Evolutionary conservation across 2,329 filamentous ascomycete genomes (phyloP).

Genomic region (Botrytis aclada): DNA sequence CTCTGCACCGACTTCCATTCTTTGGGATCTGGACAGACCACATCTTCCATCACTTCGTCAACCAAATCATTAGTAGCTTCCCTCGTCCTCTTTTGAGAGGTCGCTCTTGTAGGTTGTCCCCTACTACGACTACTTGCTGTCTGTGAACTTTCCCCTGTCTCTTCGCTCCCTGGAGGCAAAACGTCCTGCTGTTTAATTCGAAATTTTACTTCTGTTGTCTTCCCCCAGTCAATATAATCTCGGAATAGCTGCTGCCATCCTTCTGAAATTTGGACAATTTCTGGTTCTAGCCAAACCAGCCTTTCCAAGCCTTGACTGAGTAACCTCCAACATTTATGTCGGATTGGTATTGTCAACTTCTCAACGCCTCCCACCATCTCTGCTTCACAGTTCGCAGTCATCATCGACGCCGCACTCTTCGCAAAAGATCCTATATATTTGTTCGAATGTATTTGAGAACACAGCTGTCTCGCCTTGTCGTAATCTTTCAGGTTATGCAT

Average conservation of each 20-base stretch:
- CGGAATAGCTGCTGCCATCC: neutral
- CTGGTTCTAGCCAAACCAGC: neutral
- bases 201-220: neutral
- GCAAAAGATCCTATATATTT: conserved; percentile 1
- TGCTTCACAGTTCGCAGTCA: neutral
- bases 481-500: neutral
- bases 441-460: neutral
- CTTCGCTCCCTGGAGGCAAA: neutral
- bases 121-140: neutral
- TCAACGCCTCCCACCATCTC: neutral
- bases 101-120: neutral
- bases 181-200: neutral
- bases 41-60: neutral
- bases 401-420: neutral
- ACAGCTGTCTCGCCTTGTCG: neutral
- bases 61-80: neutral
- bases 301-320: neutral
- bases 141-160: neutral
- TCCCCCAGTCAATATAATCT: neutral
- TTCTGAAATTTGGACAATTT: neutral
- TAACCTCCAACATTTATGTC: neutral
- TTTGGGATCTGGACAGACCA: neutral
- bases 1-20: neutral
- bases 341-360: neutral
- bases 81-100: neutral